phyloP scores from a whole-genome alignment of 371 early-diverging fungal species.

The Capillidium rhysosporum region DNA sequence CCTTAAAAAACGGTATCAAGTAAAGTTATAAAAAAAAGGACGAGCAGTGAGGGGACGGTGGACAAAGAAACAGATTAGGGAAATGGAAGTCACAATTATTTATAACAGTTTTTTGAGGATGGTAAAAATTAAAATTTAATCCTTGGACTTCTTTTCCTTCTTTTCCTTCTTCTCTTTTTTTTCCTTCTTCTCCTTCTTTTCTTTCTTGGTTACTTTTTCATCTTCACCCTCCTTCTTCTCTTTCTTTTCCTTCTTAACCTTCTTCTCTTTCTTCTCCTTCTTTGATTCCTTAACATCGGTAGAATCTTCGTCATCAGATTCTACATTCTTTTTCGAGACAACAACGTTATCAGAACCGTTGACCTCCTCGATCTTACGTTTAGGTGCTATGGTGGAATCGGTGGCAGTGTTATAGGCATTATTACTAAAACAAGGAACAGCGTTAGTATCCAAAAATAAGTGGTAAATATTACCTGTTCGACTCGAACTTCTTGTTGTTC shows the following conservation, averaged over 20 bases:
- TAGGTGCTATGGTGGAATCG: constrained; percentile 14
- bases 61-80: too few relatives aligned
- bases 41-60: too few relatives aligned
- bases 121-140: too few relatives aligned
- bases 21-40: too few relatives aligned
- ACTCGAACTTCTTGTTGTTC: constrained; percentile 45
- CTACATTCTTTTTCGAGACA: too few relatives aligned
- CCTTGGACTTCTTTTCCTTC: constrained; percentile 1
- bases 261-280: constrained; percentile 10
- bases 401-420: constrained; percentile 18
- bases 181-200: constrained; percentile 8
- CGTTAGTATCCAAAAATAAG: constrained; percentile 8
- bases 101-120: too few relatives aligned
- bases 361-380: constrained; percentile 12
- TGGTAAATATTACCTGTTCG: constrained; percentile 20
- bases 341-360: constrained; percentile 12
- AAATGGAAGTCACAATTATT: too few relatives aligned
- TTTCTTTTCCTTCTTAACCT: constrained; percentile 15
- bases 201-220: constrained; percentile 5
- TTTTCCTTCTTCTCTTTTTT: constrained; percentile 7
- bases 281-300: constrained; percentile 7
- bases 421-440: constrained; percentile 2
- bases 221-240: constrained; percentile 13
- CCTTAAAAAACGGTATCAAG: too few relatives aligned
- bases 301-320: constrained; percentile 8